Evolutionary conservation across 306 rosid genomes (phyloP), one percentile per base, ranked within the genome.

Genomic region (Lathyrus aphaca): DNA sequence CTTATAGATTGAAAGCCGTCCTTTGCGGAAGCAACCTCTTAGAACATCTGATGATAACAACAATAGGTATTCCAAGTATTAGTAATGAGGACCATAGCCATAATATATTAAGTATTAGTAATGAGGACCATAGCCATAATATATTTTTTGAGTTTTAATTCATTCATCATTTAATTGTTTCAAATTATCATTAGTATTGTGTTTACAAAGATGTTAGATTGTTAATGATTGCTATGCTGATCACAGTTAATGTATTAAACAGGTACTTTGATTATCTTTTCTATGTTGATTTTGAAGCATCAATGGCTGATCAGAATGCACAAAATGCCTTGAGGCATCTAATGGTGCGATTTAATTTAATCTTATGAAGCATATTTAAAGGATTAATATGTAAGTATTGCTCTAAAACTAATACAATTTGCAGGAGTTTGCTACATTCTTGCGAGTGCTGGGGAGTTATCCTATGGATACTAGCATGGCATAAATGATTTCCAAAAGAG

Each of bases 391-490:
- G 57, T 54, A 10, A 55, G n/a, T 23, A 35, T 21, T 30, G 17
- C 72, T 74, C 54, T 76, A 42, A 80, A 68, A 73, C 68, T 19
- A 25, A 59, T 55, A 27, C 51, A 50, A 69, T 78, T 73, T 19
- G 72, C 87, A 94, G 99, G 99, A 91, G 77, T 87, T 94, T 8
- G 92, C 96, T 27, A 94, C 99, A 56, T 91, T 87, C 87, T 74
- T 94, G 88, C 89, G 96, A 42, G 99, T 94, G 80, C 92, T 94
- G 12, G 97, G 99, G 75, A 94, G 99, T 76, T 94, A 94, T 74
- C 99, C 99, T n/a, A 69, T 82, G 77, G 99, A 94, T 85, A 79
- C 77, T 39, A 85, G 85, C 82, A 82, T 74, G 75, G 45, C 64
- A 43, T 91, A 81, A 81, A 58, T 62, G 69, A 48, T 64, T 63